Percentiles rank a stretch among this genome's conserved stretches.
Evolutionary conservation across 2,329 filamentous ascomycete species (phyloP).

Genomic region (Arthrobotrys conoides): DNA sequence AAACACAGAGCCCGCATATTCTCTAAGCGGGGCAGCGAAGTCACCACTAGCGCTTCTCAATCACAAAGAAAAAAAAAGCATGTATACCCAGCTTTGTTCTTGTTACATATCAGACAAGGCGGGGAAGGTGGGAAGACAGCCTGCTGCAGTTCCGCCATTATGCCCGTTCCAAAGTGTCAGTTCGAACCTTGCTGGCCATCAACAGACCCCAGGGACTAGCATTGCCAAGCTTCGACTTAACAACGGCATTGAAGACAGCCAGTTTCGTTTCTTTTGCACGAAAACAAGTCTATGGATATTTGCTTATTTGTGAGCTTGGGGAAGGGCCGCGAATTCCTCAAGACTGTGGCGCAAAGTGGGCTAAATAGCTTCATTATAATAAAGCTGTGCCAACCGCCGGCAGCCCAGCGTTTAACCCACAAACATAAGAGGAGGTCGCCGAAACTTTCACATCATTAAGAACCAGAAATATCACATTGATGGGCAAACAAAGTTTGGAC

Average conservation of each 20-base stretch:
- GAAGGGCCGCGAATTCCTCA: background rate
- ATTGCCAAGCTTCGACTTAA: slow-evolving; percentile 24
- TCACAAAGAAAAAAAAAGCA: slow-evolving; percentile 39
- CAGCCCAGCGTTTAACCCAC: slow-evolving; percentile 9
- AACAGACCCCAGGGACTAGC: slow-evolving; percentile 12
- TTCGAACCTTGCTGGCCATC: slow-evolving; percentile 25
- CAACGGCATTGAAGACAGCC: slow-evolving; percentile 9
- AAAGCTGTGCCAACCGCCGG: slow-evolving; percentile 19
- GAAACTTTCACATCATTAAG: background rate
- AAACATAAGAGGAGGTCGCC: slow-evolving; percentile 6
- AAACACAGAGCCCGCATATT: slow-evolving; percentile 20
- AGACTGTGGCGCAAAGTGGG: background rate
- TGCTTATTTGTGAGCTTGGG: slow-evolving; percentile 19
- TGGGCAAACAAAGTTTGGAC: slow-evolving; percentile 9
- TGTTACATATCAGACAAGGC: slow-evolving; percentile 33
- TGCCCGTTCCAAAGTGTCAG: slow-evolving; percentile 22
- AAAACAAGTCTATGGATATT: slow-evolving; percentile 10
- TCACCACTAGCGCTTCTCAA: slow-evolving; percentile 16
- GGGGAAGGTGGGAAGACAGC: slow-evolving; percentile 40
- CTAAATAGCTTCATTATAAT: slow-evolving; percentile 1
- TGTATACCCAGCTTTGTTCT: slow-evolving; percentile 30
- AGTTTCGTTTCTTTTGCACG: background rate
- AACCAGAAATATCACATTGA: slow-evolving; percentile 1
- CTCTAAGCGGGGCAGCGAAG: slow-evolving; percentile 12
- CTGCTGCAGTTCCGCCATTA: slow-evolving; percentile 19